Evolutionary conservation across 2,329 filamentous ascomycete species (phyloP).

Genomic region (Talaromyces verruculosus): DNA sequence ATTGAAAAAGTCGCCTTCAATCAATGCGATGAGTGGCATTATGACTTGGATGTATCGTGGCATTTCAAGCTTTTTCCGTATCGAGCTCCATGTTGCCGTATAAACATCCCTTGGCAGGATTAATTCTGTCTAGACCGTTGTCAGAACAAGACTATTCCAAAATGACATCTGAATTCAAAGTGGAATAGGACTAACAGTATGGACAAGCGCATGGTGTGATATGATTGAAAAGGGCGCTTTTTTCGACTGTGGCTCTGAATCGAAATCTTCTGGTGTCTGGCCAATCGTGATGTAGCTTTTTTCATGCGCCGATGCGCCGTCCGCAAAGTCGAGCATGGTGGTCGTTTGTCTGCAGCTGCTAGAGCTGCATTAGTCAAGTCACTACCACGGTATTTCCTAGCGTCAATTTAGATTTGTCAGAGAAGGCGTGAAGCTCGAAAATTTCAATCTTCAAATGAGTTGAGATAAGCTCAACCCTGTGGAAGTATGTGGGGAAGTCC

Average conservation of each 20-base stretch:
- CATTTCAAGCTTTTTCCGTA: slow-evolving; percentile 46
- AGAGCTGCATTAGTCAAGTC: neutral
- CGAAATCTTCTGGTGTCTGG: slow-evolving; percentile 64
- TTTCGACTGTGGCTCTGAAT: slow-evolving; percentile 69
- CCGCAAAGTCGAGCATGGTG: slow-evolving; percentile 48
- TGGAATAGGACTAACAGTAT: slow-evolving; percentile 55
- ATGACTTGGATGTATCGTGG: slow-evolving; percentile 65
- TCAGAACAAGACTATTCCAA: neutral
- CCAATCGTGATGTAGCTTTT: slow-evolving; percentile 76
- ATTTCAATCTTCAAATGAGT: slow-evolving; percentile 16
- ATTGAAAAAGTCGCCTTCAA: slow-evolving; percentile 77
- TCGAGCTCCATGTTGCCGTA: slow-evolving; percentile 53
- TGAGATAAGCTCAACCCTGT: slow-evolving; percentile 14
- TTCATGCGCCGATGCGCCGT: slow-evolving; percentile 39
- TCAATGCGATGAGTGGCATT: slow-evolving; percentile 69
- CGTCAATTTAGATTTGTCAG: neutral
- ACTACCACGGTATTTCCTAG: neutral
- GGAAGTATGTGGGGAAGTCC: slow-evolving; percentile 10
- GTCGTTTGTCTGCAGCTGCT: neutral
- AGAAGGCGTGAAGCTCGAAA: neutral
- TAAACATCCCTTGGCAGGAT: slow-evolving; percentile 68
- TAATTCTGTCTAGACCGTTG: slow-evolving; percentile 53
- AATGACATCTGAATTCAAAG: neutral
- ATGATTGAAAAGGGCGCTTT: slow-evolving; percentile 75
- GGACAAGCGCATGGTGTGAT: slow-evolving; percentile 63